phyloP scores from a whole-genome alignment of 306 rosid genomes.

The Ochetophila trinervis region DNA sequence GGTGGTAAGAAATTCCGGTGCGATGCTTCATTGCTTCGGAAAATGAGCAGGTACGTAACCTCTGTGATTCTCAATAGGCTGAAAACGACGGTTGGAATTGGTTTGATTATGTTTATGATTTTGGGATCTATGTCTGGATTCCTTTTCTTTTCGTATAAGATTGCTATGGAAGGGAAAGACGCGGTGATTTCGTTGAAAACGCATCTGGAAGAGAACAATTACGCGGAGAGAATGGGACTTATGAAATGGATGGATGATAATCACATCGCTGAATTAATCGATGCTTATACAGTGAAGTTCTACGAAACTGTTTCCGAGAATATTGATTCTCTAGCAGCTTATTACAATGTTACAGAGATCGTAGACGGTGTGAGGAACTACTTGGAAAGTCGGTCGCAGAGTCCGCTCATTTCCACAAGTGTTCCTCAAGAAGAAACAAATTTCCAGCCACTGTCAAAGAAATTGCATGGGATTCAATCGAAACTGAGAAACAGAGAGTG shows the following conservation, averaged over 20 bases:
- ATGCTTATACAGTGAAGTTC: constrained; percentile 22
- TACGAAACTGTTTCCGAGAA: constrained; percentile 23
- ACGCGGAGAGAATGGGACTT: constrained; percentile 34
- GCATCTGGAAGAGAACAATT: constrained; percentile 35
- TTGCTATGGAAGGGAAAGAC: constrained; percentile 32
- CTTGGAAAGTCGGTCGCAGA: constrained; percentile 5
- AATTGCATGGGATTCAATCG: constrained; percentile 15
- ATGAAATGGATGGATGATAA: constrained; percentile 33
- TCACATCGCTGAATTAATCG: constrained; percentile 23
- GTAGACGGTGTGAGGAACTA: constrained; percentile 27
- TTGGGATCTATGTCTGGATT: constrained; percentile 26
- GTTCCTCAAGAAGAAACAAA: background rate
- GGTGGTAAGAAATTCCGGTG: constrained; percentile 10
- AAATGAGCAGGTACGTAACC: constrained; percentile 17
- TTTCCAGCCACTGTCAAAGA: constrained; percentile 10
- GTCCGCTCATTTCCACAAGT: background rate
- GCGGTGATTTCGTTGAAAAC: constrained; percentile 31
- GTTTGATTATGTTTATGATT: constrained; percentile 36
- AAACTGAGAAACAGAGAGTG: constrained; percentile 22
- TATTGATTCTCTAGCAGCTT: constrained; percentile 30
- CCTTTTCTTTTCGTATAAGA: constrained; percentile 40
- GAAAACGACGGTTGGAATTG: constrained; percentile 37
- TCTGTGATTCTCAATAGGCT: constrained; percentile 25
- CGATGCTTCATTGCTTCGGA: background rate
- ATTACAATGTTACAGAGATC: constrained; percentile 37